These are phyloP conservation scores for Spatholobus suberectus DNA, from an alignment of 306 rosid genomes.

Conservation along the genomic window DNA sequence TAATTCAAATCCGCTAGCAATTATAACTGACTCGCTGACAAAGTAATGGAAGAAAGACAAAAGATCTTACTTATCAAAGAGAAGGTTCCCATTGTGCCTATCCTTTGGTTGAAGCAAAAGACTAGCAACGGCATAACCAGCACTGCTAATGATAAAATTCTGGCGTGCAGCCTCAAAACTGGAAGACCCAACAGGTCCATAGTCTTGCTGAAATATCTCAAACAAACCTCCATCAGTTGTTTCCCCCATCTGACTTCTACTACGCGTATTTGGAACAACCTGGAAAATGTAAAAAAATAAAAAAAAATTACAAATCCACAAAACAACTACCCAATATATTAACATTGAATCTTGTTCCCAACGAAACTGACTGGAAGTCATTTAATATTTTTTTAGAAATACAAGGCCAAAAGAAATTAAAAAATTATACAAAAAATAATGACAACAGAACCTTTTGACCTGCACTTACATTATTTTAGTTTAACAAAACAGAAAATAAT, in stretches of 20 bases:
- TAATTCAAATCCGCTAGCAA: constrained; percentile 19
- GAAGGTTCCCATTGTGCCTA: constrained; percentile 96
- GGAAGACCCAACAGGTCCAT: constrained; percentile 86
- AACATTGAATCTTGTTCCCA: neutral
- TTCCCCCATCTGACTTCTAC: constrained; percentile 99
- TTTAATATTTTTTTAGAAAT: neutral
- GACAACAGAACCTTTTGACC: neutral
- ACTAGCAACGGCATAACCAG: constrained; percentile 99
- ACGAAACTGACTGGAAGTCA: neutral
- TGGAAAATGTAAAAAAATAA: constrained; percentile 45
- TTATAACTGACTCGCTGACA: constrained; percentile 21
- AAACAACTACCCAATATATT: neutral
- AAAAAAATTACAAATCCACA: constrained; percentile 30
- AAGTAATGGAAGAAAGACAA: constrained; percentile 20
- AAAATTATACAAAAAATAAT: neutral
- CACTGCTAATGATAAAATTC: constrained; percentile 92
- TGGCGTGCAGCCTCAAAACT: constrained; percentile 95
- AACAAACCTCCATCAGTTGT: constrained; percentile 96
- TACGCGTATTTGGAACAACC: constrained; percentile 95
- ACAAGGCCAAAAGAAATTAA: neutral
- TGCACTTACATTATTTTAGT: neutral
- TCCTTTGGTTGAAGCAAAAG: constrained; percentile 99
- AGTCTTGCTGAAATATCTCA: constrained; percentile 97
- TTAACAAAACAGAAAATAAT: neutral
- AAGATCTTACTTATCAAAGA: constrained; percentile 76